Percentiles rank a stretch among this genome's conserved stretches.
Evolutionary conservation across 1,139 yeast species (phyloP).

Genomic region (Nematodospora anomalae): DNA sequence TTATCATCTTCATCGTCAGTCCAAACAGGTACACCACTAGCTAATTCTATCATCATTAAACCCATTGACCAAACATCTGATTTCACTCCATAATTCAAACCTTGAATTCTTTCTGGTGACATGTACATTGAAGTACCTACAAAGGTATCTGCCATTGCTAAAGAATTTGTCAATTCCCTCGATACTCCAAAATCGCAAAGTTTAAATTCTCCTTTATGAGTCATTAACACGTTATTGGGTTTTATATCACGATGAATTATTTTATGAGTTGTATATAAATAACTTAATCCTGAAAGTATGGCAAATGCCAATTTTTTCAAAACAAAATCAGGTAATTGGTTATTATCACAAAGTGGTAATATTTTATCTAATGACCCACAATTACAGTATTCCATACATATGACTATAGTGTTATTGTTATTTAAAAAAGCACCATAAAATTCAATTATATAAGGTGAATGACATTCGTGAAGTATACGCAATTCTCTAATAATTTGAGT

Average conservation of each 20-base stretch:
- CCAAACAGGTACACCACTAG: constrained; percentile 68
- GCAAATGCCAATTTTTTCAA: constrained; percentile 74
- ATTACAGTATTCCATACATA: constrained; percentile 95
- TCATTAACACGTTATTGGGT: constrained; percentile 66
- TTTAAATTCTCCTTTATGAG: constrained; percentile 77
- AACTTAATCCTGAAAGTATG: constrained; percentile 77
- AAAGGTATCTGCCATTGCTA: constrained; percentile 85
- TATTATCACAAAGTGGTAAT: constrained; percentile 48
- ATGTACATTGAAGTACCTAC: constrained; percentile 97
- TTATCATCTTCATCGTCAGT: constrained; percentile 27
- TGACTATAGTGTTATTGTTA: constrained; percentile 65
- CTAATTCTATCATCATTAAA: constrained; percentile 81
- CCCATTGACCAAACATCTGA: constrained; percentile 98
- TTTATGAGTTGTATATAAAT: constrained; percentile 76
- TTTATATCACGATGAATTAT: constrained; percentile 78
- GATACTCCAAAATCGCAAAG: constrained; percentile 94
- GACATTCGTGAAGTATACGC: constrained; percentile 88
- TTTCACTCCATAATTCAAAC: constrained; percentile 86
- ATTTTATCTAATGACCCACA: constrained; percentile 90
- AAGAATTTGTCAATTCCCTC: constrained; percentile 83
- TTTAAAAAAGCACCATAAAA: constrained; percentile 86
- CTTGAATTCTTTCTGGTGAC: constrained; percentile 98
- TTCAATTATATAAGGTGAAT: constrained; percentile 77
- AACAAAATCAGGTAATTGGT: constrained; percentile 58
- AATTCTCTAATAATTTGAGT: constrained; percentile 87